Base-by-base conservation (phyloP, 192 early-diverging fungal species). In the Mortierella antarctica region DNA sequence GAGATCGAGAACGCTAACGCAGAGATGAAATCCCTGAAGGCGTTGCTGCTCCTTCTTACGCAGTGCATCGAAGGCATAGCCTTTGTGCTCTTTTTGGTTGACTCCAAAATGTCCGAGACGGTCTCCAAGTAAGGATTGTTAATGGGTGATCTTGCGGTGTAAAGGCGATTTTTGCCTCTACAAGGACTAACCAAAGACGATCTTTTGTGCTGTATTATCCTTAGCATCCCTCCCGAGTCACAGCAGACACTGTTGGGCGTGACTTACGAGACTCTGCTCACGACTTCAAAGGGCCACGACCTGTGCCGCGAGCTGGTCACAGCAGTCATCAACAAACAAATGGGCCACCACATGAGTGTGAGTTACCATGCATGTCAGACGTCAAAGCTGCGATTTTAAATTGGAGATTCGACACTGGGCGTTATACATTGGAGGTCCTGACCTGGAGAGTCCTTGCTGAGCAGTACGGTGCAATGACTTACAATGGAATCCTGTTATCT, bases 61-160 rank as follows among this genome's bases (percentile, higher is more conserved):
- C 83, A 87, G 45, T 65, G 84, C n/a, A 76, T 88, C 41, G 92
- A 95, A 62, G 88, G 87, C 14, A 88, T 93, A 13, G 83, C 92
- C 4, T 92, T 95, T 61, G 69, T 93, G 12, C 80, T 86, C 18
- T 84, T 94, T 55, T 57, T 95, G 52, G 67, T 86, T 4, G 93
- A 94, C 64, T 88, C 91, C 45, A 87, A 93, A 45, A 74, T 95
- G 71, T 83, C 89, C 0, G 82, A 71, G 0, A 83, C 89, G 44
- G 80, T 88, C 6, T 80, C 77, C 8, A 80, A 80, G 77, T 80
- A 72, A 58, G 73, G 7, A 7, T 5, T 12, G 2, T 53, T 14
- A 9, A 7, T 10, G 23, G 45, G n/a, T n/a, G 21, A 49, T 46
- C 6, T 48, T 1, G 64, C 49, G 10, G 14, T 21, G 0, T 10